Conservation (phyloP, 495 filamentous ascomycete species). For the Penicillium ucsense region DNA sequence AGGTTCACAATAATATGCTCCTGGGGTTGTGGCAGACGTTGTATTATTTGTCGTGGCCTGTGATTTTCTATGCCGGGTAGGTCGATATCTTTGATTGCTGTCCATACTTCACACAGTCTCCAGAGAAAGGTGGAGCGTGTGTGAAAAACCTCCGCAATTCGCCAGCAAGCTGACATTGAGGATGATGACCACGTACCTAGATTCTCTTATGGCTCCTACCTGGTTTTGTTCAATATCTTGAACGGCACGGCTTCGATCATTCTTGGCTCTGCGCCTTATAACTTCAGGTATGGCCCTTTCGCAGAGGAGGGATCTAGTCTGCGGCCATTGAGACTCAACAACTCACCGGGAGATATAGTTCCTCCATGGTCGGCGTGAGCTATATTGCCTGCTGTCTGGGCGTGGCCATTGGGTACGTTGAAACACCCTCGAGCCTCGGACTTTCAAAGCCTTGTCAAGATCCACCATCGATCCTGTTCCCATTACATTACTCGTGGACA, state of each 20-base stretch:
- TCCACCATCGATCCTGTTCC: no score
- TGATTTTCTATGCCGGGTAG: conserved; percentile 54
- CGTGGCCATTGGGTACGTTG: conserved; percentile 35
- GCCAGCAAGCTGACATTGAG: no score
- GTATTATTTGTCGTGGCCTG: conserved; percentile 46
- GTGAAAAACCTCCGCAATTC: no score
- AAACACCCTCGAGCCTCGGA: not conserved
- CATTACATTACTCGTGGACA: no score
- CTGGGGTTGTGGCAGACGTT: conserved; percentile 27
- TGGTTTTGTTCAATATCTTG: conserved; percentile 58
- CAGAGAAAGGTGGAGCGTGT: no score
- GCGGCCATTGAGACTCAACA: not conserved
- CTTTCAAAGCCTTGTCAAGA: no score
- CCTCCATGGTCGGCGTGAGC: conserved; percentile 52
- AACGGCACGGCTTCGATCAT: conserved; percentile 57
- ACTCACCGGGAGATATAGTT: conserved; percentile 12
- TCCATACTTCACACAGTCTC: no score
- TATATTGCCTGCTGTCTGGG: conserved; percentile 53
- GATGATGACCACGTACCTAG: conserved; percentile 1
- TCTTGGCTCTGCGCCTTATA: conserved; percentile 46
- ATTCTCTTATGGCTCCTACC: conserved; percentile 54
- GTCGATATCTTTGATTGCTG: not conserved
- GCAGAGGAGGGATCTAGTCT: no score
- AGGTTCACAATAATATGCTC: conserved; percentile 44
- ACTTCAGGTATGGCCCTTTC: conserved; percentile 30